Base-by-base conservation (phyloP, 1,284 basidiomycete species). In the Cutaneotrichosporon sp. region DNA sequence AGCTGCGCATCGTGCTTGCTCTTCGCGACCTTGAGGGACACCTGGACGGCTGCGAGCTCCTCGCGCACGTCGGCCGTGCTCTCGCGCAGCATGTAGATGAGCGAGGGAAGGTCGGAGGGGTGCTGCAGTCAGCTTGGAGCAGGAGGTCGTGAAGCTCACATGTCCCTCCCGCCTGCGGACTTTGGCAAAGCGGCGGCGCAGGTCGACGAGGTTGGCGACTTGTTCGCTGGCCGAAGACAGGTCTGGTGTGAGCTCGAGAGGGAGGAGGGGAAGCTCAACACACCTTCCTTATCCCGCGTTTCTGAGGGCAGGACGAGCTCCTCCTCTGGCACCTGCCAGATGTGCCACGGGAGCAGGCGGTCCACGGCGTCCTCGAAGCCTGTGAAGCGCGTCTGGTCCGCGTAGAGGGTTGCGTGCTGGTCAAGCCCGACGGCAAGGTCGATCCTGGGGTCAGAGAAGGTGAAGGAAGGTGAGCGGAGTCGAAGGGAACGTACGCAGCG, bases 311-410 rank as follows among this genome's bases (percentile, higher is more conserved):
- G 8, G 62, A 64, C 16, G 27, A 76, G 65, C 58, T 79, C 75
- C 54, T 74, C 73, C 36, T 77, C 75, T 24, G 70, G 69, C 31
- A 74, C 66, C 55, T 77, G 74, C 70, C 73, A 77, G 20, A 79
- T 63, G 64, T 79, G 77, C 58, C 73, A 79, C 2, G 77, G 77
- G 22, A 79, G 50, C 24, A 79, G 62, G 9, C 70, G 65, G 25
- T 73, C 63, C 8, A 79, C 69, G 1, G 67, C 74, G 54, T 79
- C 76, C 14, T 68, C 68, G 29, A 64, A 67, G 14, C 69, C 69
- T 0, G 62, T 60, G 58, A 78, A 78, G 2, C 36, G 25, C 31
- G 33, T 45, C 6, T 70, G 69, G 1, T 66, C 25, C 1, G 76
- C 72, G 53, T 62, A 71, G 1, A 74, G 53, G 1, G 74, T 73